Conservation (phyloP, 169 alveolate genomes). For the Eimeria falciformis region DNA sequence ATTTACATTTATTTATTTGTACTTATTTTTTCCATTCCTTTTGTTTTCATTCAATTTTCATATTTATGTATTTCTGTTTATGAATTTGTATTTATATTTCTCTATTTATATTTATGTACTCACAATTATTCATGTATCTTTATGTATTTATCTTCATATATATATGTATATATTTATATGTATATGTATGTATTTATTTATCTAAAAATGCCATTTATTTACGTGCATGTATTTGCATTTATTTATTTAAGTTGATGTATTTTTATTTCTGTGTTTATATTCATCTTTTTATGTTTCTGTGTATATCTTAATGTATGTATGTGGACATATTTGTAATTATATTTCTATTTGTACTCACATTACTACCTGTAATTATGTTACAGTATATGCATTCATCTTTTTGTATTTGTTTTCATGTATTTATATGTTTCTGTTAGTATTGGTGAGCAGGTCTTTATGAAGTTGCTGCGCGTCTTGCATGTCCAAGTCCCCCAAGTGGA, state of each 20-base stretch:
- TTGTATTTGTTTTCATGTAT: conserved; percentile 8
- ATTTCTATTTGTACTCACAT: neutral
- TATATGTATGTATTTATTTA: neutral
- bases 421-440: neutral
- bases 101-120: conserved; percentile 28
- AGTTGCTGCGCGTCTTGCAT: conserved; percentile 91
- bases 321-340: neutral
- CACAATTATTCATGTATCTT: neutral
- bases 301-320: no score
- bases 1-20: neutral
- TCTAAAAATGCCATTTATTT: no score
- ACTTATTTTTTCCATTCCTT: neutral
- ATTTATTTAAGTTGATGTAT: no score
- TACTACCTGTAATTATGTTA: neutral
- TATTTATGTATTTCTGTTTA: neutral
- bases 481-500: conserved; percentile 95
- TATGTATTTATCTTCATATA: neutral
- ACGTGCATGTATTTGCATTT: no score
- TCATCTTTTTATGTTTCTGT: neutral
- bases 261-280: neutral
- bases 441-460: conserved; percentile 87
- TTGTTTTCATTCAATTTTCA: neutral
- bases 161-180: neutral
- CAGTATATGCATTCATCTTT: neutral
- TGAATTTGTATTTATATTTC: neutral